Base-by-base conservation (phyloP, 768 basidiomycete genomes). In the Naganishia kalamii region DNA sequence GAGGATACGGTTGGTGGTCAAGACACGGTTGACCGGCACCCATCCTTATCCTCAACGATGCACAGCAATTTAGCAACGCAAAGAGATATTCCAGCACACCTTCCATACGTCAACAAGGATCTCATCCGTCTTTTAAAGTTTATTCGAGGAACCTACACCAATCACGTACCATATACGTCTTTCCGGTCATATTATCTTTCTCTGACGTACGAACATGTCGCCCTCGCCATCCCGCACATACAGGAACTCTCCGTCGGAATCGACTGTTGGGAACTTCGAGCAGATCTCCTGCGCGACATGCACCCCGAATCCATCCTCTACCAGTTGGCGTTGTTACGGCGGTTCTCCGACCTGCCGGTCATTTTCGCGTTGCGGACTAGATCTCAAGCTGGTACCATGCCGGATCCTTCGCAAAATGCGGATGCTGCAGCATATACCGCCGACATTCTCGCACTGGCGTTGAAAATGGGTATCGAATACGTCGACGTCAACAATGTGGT, bases 301-400 rank as follows among this genome's bases (percentile, higher is more conserved):
- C 41, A 40, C 25, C 50, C 50, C 12, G 41, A 41, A 46, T 52
- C 63, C 10, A 19, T 64, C 40, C 27, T 52, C 51, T 57, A 85
- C 25, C 96, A 98, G 71, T 79, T 98, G 51, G 82, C 89, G 1
- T 84, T 85, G 4, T 81, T 98, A 21, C 86, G 92, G 59, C 85
- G 87, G 41, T 82, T 81, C 13, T 88, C 91, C 0, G 81, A 84
- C 1, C 82, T 99, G 8, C 96, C 96, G 2, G 85, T 98, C 70
- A 86, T 97, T 65, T 97, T 87, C 80, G 96, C 96, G 0, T 87
- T 94, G 43, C 82, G 96, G 27, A 92, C 91, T 3, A 81, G 84
- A 17, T 84, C 87, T 0, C 93, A 99, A 75, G 94, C 93, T n/a
- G 94, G 96, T 4, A 83, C 87, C 17, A 92, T 91, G 83, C 92